Base-by-base conservation (phyloP, 257 asterid genomes). In the Gynochthodes officinalis region DNA sequence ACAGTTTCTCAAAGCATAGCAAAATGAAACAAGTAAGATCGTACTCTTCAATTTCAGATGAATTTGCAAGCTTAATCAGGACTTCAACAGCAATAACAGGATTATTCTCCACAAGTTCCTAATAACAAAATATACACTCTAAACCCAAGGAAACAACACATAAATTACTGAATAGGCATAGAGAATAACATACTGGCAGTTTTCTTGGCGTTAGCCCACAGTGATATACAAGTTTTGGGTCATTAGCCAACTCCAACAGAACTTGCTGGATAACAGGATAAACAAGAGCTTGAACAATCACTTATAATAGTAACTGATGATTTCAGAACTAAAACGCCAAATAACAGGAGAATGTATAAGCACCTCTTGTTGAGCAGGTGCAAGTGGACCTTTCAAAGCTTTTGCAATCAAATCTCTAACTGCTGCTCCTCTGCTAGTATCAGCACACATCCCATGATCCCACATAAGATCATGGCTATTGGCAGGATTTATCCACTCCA, bases 361-460 rank as follows among this genome's bases (percentile, higher is more conserved):
- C 49, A 94, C 99, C 97, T 94, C 96, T 83, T 94, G 98, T 68
- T 94, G 96, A 68, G 84, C 77, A 73, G 99, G 99, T 54, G 77
- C 85, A 75, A 94, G 98, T 33, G 98, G 90, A 49, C 92, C 92
- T 81, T 89, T 94, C 78, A 94, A 75, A 75, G 99, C 99, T 89
- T 89, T 94, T 46, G 91, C 91, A 75, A 94, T 89, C 71, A 94
- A 80, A 77, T 94, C 96, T 79, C 96, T 88, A 64, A 95, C 91
- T 62, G 99, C 96, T 42, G 93, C 98, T 82, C 98, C 98, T 83
- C 90, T 82, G 72, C 96, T 90, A 43, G 98, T 95, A 86, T 94
- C 97, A 79, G 96, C 97, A 69, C 99, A 94, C 98, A 91, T 94
- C 69, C 96, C 93, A 77, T 89, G 84, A 84, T 94, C 98, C 98